Percentiles rank a stretch among this genome's conserved stretches.
These are phyloP conservation scores for Schwanniomyces polymorphus DNA, from an alignment of 805 yeast genomes.

Conservation along the genomic window DNA sequence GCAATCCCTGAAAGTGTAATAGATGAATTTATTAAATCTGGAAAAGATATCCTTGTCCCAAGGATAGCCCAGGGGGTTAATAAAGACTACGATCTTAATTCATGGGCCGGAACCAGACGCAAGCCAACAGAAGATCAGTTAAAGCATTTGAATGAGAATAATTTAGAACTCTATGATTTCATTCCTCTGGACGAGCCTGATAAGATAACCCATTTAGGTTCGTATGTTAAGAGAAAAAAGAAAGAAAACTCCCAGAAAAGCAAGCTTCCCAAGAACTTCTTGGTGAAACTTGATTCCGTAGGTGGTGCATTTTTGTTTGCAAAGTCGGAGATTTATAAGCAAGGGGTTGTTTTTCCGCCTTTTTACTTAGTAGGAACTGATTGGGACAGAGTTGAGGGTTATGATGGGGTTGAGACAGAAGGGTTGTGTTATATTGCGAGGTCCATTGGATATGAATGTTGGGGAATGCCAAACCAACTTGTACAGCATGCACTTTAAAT, in stretches of 20 bases:
- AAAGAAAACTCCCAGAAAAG: constrained; percentile 6
- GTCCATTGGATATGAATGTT: constrained; percentile 45
- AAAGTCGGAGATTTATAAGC: constrained; percentile 42
- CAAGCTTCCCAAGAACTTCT: constrained; percentile 7
- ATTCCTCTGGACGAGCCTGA: constrained; percentile 30
- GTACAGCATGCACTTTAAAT: constrained; percentile 32
- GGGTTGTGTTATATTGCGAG: constrained; percentile 51
- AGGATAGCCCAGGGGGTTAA: constrained; percentile 24
- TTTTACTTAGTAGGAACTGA: constrained; percentile 46
- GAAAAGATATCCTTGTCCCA: constrained; percentile 38
- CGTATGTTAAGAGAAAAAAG: constrained; percentile 10
- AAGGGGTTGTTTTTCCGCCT: constrained; percentile 48
- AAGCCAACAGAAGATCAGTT: constrained; percentile 28
- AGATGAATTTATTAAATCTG: constrained; percentile 23
- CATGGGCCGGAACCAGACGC: constrained; percentile 41
- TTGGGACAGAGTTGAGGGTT: constrained; percentile 49
- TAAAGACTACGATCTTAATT: constrained; percentile 37
- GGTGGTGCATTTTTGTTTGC: constrained; percentile 53
- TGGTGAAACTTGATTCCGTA: constrained; percentile 44
- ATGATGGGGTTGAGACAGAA: constrained; percentile 56
- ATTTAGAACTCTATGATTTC: constrained; percentile 32
- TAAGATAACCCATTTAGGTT: constrained; percentile 29
- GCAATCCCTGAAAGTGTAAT: constrained; percentile 24
- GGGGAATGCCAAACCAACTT: constrained; percentile 49
- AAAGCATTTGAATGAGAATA: constrained; percentile 21